Conservation (phyloP, 495 filamentous ascomycete species). For the Schizothecium vesticola region DNA sequence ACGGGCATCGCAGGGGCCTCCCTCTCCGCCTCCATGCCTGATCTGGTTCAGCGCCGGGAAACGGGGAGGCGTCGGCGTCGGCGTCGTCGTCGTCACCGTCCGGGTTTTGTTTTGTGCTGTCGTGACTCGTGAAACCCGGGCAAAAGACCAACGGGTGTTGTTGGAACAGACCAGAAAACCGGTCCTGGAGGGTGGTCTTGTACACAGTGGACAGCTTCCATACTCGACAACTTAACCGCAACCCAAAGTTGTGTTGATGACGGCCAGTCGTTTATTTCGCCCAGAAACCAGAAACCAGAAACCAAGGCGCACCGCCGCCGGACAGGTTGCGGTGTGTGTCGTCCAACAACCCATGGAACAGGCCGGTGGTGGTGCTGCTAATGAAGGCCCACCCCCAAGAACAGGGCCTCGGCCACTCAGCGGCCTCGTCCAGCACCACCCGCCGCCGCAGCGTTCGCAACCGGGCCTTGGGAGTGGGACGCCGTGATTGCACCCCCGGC, state of each 20-base stretch:
- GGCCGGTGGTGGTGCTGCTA: constrained; percentile 3
- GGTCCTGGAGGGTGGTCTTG: neutral
- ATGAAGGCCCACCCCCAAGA: constrained; percentile 28
- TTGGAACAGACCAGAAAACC: neutral
- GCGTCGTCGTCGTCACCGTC: neutral
- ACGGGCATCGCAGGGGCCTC: neutral
- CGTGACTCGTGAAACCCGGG: neutral
- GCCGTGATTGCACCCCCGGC: constrained; percentile 15
- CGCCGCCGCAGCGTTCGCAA: constrained; percentile 15
- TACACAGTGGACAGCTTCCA: neutral
- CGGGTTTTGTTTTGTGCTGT: neutral
- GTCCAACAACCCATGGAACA: neutral
- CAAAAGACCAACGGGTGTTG: neutral
- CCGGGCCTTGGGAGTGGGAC: constrained; percentile 5
- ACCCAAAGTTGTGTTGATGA: neutral
- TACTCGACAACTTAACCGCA: too few relatives aligned
- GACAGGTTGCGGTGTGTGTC: neutral
- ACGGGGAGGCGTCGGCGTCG: neutral
- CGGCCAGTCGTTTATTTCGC: neutral
- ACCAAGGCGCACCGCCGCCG: neutral
- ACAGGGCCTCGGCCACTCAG: constrained; percentile 20
- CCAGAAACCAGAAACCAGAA: neutral
- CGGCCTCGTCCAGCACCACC: constrained; percentile 1
- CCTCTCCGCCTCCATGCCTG: neutral
- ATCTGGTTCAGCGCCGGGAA: neutral